Evolutionary conservation across 139 green algal species (phyloP).

Genomic region (Coelastrella sp.): DNA sequence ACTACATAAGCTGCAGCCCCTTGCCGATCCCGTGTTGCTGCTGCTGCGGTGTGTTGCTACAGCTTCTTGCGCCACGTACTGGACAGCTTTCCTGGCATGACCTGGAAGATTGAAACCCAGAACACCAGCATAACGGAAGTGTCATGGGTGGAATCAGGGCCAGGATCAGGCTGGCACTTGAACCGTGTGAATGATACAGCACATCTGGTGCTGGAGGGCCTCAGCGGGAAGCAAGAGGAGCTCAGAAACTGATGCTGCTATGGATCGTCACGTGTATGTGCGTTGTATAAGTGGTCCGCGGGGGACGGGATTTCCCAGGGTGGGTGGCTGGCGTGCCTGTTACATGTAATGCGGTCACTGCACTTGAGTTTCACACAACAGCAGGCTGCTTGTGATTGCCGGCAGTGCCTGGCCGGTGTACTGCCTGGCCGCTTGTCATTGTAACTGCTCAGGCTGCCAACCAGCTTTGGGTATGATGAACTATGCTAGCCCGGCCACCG

Average conservation of each 20-base stretch:
- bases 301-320: too few relatives aligned
- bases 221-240: neutral
- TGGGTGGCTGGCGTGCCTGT: too few relatives aligned
- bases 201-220: conserved; percentile 19
- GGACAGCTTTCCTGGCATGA: conserved; percentile 34
- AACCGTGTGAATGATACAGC: conserved; percentile 30
- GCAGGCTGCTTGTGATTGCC: too few relatives aligned
- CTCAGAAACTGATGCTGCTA: neutral
- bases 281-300: too few relatives aligned
- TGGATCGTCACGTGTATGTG: too few relatives aligned
- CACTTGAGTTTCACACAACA: too few relatives aligned
- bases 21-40: neutral
- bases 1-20: neutral
- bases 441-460: too few relatives aligned
- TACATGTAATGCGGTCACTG: too few relatives aligned
- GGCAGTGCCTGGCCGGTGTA: too few relatives aligned
- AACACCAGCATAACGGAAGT: conserved; percentile 33
- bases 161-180: conserved; percentile 46
- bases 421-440: too few relatives aligned
- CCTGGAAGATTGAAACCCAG: conserved; percentile 40
- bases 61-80: conserved; percentile 43
- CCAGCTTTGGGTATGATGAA: too few relatives aligned
- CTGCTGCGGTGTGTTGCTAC: neutral
- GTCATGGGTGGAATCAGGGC: neutral
- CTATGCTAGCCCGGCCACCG: too few relatives aligned